Base-by-base conservation (phyloP, 805 yeast species). In the Yamadazyma akitaensis region DNA sequence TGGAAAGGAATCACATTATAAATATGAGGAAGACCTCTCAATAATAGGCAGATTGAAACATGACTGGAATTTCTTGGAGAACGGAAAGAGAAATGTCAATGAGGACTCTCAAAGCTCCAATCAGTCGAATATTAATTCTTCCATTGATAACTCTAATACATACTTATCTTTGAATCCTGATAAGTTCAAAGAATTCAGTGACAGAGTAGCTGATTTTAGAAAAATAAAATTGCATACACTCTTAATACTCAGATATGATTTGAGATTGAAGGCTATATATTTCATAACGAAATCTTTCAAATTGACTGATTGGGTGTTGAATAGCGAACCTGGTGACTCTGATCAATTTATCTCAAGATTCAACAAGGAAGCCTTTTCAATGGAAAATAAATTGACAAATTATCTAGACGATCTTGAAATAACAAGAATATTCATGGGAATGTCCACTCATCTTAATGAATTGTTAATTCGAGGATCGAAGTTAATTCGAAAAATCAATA, bases 241-340 rank as follows among this genome's bases (percentile, higher is more conserved):
- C 47, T 54, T 81, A 28, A 70, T 81, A 2, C 65, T 85, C 33
- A 66, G 89, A 34, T 78, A 77, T 48, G 87, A 83, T 53, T 60
- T 82, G 41, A 68, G 85, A 50, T 69, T 74, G 47, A 73, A 80
- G 48, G 70, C 77, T 2, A 70, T 81, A 16, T 79, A 76, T 60
- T 75, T 73, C 54, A 67, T 82, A 17, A 73, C 76, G 11, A 70
- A 67, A 36, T 76, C 84, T 39, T 72, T 77, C 52, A 58, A 60
- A 32, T 73, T 70, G 37, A 74, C 76, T 35, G 74, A 70, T 32
- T 82, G 83, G 79, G 67, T 72, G 54, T 76, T 77, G 17, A 61
- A 62, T 9, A 67, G 72, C 32, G 81, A 80, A 53, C 74, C 80
- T 1, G 84, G 82, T 11, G 87, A 82, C 51, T 74, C 83, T 6